Base-by-base conservation (phyloP, 352 stramenopile genomes). In the Phytophthora gonapodyides region DNA sequence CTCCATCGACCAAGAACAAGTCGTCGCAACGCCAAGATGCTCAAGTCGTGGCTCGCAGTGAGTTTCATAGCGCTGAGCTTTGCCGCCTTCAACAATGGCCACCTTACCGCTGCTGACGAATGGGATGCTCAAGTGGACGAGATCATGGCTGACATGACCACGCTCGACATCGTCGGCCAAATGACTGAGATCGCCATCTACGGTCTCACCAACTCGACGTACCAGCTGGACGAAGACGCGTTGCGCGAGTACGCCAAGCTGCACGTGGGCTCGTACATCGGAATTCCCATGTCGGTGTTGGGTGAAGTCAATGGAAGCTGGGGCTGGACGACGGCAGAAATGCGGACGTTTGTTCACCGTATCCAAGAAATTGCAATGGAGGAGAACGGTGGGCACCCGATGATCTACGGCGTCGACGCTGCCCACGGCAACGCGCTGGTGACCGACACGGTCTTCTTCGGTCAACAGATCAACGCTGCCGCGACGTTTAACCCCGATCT, bases 201-300 rank as follows among this genome's bases (percentile, higher is more conserved):
- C 21, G 38, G 58, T 15, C 38, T 58, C 24, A 41, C 8, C 27
- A 58, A 58, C 24, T 27, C 51, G 21, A 58, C 51, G 7, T n/a
- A 49, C 12, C 51, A 58, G 34, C 31, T 61, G 31, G 42, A 46
- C 16, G 53, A 61, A 49, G 73, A 75, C 17, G 56, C 74, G 11
- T 60, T 94, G 17, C 69, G 72, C 33, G 49, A 76, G 11, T 88
- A 83, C 44, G 83, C 84, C 8, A 67, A 80, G 54, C 62, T 88
- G 13, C 82, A 89, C 27, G 71, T 96, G 37, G 88, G 89, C 7
- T 95, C 84, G 16, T 90, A 96, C 44, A 61, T 97, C 5, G 30
- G 51, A 4, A 24, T 49, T 15, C 38, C 37, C 0, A 34, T 58
- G 16, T 58, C 51, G 11, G 15, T 58, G 5, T 15, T 58, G 11